Percentiles rank a stretch among this genome's conserved stretches.
phyloP scores from a whole-genome alignment of 768 basidiomycete genomes.

The Neoboletus magnificus region DNA sequence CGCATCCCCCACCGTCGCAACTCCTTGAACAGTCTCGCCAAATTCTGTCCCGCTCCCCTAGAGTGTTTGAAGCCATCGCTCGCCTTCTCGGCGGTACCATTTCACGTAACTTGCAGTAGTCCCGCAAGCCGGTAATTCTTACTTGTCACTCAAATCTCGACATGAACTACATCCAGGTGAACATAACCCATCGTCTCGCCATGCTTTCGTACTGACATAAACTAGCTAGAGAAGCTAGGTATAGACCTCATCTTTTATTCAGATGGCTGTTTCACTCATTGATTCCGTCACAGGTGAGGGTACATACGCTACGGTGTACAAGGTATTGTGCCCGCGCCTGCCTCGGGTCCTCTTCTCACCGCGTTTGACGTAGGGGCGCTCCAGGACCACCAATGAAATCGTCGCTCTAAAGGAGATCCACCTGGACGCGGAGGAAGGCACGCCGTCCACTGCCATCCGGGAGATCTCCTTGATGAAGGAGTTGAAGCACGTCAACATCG shows the following conservation, averaged over 20 bases:
- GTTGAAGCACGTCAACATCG: conserved; percentile 97
- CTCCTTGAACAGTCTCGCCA: background rate
- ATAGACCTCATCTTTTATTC: background rate
- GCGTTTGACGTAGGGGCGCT: conserved; percentile 67
- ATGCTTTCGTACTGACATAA: conserved; percentile 3
- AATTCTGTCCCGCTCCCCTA: background rate
- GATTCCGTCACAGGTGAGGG: conserved; percentile 61
- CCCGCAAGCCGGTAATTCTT: background rate
- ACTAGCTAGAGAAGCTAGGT: conserved; percentile 87
- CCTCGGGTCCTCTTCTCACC: background rate
- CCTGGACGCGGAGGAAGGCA: conserved; percentile 98
- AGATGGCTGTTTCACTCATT: conserved; percentile 5
- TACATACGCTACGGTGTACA: conserved; percentile 96
- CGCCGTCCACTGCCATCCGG: conserved; percentile 96
- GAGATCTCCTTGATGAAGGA: conserved; percentile 99
- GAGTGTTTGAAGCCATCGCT: background rate
- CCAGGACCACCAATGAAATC: conserved; percentile 96
- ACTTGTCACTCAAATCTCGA: background rate
- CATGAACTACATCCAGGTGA: conserved; percentile 62
- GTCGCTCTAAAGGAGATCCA: conserved; percentile 99
- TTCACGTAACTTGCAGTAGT: conserved; percentile 1
- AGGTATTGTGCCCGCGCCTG: conserved; percentile 47
- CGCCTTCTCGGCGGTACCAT: conserved; percentile 2
- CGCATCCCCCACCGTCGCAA: background rate
- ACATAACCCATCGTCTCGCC: conserved; percentile 3